A percentile compares a stretch with the other conserved stretches of the same genome.
phyloP scores from a whole-genome alignment of 768 basidiomycete genomes.

The Lactarius vividus region DNA sequence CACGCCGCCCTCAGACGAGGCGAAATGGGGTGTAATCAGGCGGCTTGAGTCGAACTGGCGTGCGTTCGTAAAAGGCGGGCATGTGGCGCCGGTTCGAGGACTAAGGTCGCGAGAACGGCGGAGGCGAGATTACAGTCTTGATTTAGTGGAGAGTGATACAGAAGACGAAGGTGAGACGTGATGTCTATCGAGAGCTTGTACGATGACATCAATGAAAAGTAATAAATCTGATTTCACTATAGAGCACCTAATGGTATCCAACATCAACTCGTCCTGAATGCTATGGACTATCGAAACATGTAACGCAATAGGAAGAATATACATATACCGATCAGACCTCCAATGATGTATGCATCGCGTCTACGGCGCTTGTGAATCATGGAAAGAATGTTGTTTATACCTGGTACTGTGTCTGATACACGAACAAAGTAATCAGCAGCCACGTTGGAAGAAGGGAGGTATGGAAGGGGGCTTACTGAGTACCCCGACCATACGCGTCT shows the following conservation, averaged over 20 bases:
- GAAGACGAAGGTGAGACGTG: conserved; percentile 15
- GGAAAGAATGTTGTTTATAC: conserved; percentile 82
- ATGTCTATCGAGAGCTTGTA: conserved; percentile 1
- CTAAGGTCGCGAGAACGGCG: conserved; percentile 19
- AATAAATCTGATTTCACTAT: conserved; percentile 8
- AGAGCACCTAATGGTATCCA: conserved; percentile 17
- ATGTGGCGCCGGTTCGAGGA: conserved; percentile 30
- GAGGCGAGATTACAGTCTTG: conserved; percentile 24
- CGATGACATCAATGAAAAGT: background rate
- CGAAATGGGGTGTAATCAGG: conserved; percentile 61
- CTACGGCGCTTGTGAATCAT: conserved; percentile 93
- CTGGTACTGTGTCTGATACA: conserved; percentile 78
- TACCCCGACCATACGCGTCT: conserved; percentile 78
- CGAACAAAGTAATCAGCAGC: background rate
- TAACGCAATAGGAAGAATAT: conserved; percentile 60
- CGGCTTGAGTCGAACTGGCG: conserved; percentile 72
- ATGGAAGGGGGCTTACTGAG: conserved; percentile 54
- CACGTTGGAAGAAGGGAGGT: background rate
- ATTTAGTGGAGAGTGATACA: conserved; percentile 13
- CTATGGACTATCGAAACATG: conserved; percentile 32
- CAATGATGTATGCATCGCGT: conserved; percentile 87
- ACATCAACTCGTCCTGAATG: conserved; percentile 2
- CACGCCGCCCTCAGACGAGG: conserved; percentile 35
- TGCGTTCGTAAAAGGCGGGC: conserved; percentile 51
- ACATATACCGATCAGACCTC: conserved; percentile 84